phyloP scores from a whole-genome alignment of 2,329 filamentous ascomycete genomes.

The Ophiocordyceps robertsii region DNA sequence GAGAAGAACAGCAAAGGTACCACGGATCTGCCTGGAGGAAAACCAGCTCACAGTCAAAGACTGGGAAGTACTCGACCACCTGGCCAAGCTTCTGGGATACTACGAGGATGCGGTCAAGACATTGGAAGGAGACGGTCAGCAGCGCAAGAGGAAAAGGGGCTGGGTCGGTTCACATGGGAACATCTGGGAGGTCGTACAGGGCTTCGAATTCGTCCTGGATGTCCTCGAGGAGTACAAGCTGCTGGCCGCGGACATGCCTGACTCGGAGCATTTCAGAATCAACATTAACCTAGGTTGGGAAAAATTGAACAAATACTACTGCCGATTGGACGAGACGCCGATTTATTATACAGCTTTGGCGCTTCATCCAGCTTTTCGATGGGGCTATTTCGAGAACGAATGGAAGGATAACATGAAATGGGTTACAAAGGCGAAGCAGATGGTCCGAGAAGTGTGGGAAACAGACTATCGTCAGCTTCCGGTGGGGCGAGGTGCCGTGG shows the following conservation, averaged over 20 bases:
- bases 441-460: too few species aligned
- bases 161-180: constrained; percentile 5
- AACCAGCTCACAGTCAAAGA: constrained; percentile 4
- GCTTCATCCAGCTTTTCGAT: too few species aligned
- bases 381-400: too few species aligned
- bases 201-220: constrained; percentile 1
- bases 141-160: constrained; percentile 3
- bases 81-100: constrained; percentile 3
- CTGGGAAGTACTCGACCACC: constrained; percentile 3
- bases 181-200: constrained; percentile 5
- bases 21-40: constrained; percentile 2
- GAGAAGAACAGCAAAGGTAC: constrained; percentile 2
- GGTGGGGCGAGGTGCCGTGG: too few species aligned
- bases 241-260: neutral
- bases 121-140: constrained; percentile 5
- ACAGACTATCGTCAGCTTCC: too few species aligned
- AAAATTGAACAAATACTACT: too few species aligned
- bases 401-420: too few species aligned
- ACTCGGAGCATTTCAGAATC: neutral
- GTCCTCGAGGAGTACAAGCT: neutral
- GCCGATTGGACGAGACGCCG: too few species aligned
- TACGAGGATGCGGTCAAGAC: constrained; percentile 5
- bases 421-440: too few species aligned
- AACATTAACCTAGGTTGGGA: too few species aligned
- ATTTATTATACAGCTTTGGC: too few species aligned